phyloP scores from a whole-genome alignment of 2,329 filamentous ascomycete species.

The Ophiostoma triangulosporum region DNA sequence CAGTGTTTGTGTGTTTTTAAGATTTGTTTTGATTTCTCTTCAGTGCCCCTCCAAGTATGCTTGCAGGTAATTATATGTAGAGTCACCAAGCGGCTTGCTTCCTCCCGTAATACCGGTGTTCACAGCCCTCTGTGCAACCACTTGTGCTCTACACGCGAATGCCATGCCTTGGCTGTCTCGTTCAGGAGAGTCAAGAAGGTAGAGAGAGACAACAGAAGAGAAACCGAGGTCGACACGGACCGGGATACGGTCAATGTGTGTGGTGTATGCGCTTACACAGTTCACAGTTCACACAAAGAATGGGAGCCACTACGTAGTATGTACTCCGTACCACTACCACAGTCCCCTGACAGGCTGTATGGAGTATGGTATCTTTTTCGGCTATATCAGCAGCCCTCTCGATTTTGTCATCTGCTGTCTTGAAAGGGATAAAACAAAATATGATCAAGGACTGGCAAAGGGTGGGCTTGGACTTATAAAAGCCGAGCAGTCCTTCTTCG shows the following conservation, averaged over 20 bases:
- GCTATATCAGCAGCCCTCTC: slow-evolving; percentile 5
- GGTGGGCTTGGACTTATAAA: no score
- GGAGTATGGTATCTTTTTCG: not conserved
- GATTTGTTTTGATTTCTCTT: not conserved
- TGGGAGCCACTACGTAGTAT: not conserved
- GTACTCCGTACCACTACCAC: not conserved
- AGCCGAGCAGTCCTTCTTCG: no score
- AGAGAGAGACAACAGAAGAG: not conserved
- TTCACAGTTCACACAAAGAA: no score
- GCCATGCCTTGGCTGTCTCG: slow-evolving; percentile 1
- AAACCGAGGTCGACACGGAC: not conserved
- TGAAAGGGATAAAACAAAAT: no score
- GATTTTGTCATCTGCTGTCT: not conserved
- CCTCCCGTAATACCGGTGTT: not conserved
- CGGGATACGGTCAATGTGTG: no score
- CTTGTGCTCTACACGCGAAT: not conserved
- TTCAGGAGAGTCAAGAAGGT: not conserved
- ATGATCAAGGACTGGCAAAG: no score
- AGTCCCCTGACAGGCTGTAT: slow-evolving; percentile 1
- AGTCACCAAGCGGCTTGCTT: not conserved
- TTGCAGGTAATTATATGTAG: no score
- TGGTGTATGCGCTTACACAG: no score
- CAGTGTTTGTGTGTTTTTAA: not conserved
- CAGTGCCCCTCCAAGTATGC: no score
- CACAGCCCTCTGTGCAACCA: not conserved